Conservation (phyloP, 2,329 filamentous ascomycete species). For the Calonectria naviculata region DNA sequence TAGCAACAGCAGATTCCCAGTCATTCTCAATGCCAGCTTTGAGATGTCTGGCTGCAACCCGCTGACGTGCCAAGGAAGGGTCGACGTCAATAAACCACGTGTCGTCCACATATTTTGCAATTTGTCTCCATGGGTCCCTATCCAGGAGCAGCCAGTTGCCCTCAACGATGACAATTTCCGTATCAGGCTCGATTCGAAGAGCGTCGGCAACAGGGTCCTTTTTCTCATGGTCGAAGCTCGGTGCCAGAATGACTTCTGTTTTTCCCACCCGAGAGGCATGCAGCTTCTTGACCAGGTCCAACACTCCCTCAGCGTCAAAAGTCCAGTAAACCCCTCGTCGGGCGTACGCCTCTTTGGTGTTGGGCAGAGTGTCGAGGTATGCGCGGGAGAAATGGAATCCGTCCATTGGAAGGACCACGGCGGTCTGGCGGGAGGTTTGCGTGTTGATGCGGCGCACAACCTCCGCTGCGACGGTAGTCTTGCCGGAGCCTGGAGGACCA, state of each 20-base stretch:
- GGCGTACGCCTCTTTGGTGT: neutral
- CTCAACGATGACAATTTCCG: conserved; percentile 12
- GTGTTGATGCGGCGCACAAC: conserved; percentile 12
- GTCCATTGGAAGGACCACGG: conserved; percentile 8
- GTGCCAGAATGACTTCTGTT: neutral
- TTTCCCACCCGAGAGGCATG: neutral
- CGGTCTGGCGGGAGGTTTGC: neutral
- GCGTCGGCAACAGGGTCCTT: conserved; percentile 9
- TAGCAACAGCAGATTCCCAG: conserved; percentile 5
- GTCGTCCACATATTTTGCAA: neutral
- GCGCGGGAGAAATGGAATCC: conserved; percentile 9
- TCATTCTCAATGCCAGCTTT: conserved; percentile 1
- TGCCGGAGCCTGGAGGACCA: conserved; percentile 16
- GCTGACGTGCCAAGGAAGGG: neutral
- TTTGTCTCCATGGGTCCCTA: conserved; percentile 1
- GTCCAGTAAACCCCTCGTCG: conserved; percentile 14
- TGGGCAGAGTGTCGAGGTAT: conserved; percentile 2
- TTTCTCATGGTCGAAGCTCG: conserved; percentile 15
- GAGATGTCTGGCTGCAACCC: conserved; percentile 4
- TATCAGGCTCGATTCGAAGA: conserved; percentile 1
- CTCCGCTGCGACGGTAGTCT: conserved; percentile 14
- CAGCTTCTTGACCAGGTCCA: neutral
- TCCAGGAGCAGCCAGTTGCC: conserved; percentile 10
- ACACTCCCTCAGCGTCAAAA: conserved; percentile 3
- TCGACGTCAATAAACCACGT: conserved; percentile 18